Evolutionary conservation across 1,139 yeast species (phyloP), one percentile per base, ranked within the genome.

Genomic region (Candida pseudoviswanathii): DNA sequence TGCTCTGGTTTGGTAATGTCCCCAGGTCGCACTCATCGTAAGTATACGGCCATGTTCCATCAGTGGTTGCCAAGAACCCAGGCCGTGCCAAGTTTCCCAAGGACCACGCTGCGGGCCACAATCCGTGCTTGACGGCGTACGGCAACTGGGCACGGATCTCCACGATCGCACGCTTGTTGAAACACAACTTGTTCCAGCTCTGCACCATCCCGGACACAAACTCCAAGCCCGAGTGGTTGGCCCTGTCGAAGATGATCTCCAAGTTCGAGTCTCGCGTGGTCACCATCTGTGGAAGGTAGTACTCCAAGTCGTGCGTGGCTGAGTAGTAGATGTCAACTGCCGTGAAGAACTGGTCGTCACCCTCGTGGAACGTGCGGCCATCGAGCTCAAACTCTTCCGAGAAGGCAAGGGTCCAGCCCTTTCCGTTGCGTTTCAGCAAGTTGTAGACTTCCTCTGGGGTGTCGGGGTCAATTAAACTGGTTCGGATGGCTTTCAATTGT

Each of bases 21-120:
- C 72, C 71, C 27, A 55, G 56, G 49, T 67, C 72, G 51, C 72
- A 67, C 42, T 60, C 65, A 44, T 66, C 61, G 54, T 67, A 67
- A 3, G 70, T 61, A 47, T 67, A 67, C 2, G 72, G 72, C 72
- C 72, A 67, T 5, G 65, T 62, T 7, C 72, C 72, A 46, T 67
- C 71, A 4, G 70, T 66, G 8, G 66, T 58, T 11, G 70, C 67
- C 53, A 61, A 60, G 47, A 57, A 67, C 1, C 72, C 71, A 1
- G 72, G 68, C 7, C 71, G 48, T 3, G 68, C 72, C 40, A 67
- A 54, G 44, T 67, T 67, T 0, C 72, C 72, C 52, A 67, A 54
- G 40, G 68, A 59, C 72, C 72, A 67, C 21, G 64, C 54, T 3
- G 70, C 71, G 1, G 72, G 72, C 72, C 72, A 67, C 45, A 66